A percentile compares a stretch with the other conserved stretches of the same genome.
These are phyloP conservation scores for Rhizopogon sp. DNA, from an alignment of 768 basidiomycete species.

Conservation along the genomic window DNA sequence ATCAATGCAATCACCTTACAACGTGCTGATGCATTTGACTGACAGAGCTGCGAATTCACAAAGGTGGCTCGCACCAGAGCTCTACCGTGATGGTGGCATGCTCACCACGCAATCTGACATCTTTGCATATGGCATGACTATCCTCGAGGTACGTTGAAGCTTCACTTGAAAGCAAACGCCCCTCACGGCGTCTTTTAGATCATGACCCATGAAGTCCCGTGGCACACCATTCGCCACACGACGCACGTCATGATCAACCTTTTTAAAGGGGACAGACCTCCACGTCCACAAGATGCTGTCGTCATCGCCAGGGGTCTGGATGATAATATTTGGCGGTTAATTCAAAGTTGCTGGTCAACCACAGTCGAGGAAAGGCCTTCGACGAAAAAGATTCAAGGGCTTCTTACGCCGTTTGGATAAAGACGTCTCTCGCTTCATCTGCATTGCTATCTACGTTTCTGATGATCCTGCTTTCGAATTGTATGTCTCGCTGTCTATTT, in stretches of 20 bases:
- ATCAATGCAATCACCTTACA: neutral
- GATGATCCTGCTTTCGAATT: neutral
- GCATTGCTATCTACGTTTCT: neutral
- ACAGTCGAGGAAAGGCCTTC: slow-evolving; percentile 31
- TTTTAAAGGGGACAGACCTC: slow-evolving; percentile 37
- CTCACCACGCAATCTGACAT: slow-evolving; percentile 46
- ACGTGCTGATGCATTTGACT: neutral
- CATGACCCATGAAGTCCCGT: slow-evolving; percentile 50
- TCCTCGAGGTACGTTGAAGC: slow-evolving; percentile 40
- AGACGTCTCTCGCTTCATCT: neutral
- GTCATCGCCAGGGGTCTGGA: slow-evolving; percentile 38
- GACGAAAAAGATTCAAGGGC: slow-evolving; percentile 32
- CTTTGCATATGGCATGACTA: slow-evolving; percentile 54
- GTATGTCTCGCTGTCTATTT: neutral
- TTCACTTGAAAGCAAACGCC: neutral
- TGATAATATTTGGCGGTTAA: slow-evolving; percentile 40
- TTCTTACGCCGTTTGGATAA: slow-evolving; percentile 19
- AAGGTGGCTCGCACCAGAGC: slow-evolving; percentile 53
- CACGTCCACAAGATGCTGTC: slow-evolving; percentile 31
- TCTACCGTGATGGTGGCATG: slow-evolving; percentile 44
- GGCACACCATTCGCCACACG: slow-evolving; percentile 43
- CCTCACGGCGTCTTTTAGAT: slow-evolving; percentile 29
- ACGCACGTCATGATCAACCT: slow-evolving; percentile 46
- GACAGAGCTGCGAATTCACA: slow-evolving; percentile 28
- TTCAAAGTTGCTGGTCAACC: slow-evolving; percentile 39